Base-by-base conservation (phyloP, 1,284 basidiomycete genomes). In the Termitomyces sp. region DNA sequence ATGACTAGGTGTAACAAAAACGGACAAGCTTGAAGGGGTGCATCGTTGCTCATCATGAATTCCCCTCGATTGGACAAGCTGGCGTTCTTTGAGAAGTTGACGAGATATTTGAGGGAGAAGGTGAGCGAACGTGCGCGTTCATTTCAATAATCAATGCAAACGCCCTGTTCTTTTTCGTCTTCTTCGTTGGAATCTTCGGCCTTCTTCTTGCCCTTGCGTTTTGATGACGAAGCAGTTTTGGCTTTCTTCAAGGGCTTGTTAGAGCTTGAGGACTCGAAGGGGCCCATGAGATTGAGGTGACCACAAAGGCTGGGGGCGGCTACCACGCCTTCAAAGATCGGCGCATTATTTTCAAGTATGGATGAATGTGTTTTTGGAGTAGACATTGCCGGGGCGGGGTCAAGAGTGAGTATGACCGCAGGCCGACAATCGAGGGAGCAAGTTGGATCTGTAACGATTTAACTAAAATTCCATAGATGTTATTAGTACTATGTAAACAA, bases 71-170 rank as follows among this genome's bases (percentile, higher is more conserved):
- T 79, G 13, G 85, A 82, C 35, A 99, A 74, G 16, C 86, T 80
- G 0, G 89, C 78, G 57, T 91, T 93, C 79, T 98, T 99, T 55
- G 93, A 86, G 69, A 99, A 99, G 77, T 97, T 97, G 70, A 90
- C 84, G 28, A 99, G 84, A 73, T 99, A 99, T 72, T 99, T 98
- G 65, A 98, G 79, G 34, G 91, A 93, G 76, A 99, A 99, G 1
- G 94, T 98, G 52, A 99, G 78, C 38, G 86, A 86, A 99, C 96
- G 61, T 91, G 86, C 70, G 91, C 87, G 66, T 93, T 91, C 78
- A 96, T 87, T 70, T 91, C 84, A n/a, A n/a, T n/a, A n/a, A n/a
- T n/a, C n/a, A 66, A 97, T 91, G 57, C 75, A 71, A 50, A 96
- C 88, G 46, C 75, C 79, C 7, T 69, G 66, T 1, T 65, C 58